A percentile compares a stretch with the other conserved stretches of the same genome.
phyloP scores from a whole-genome alignment of 2,329 filamentous ascomycete species.

The Phialophora verrucosa region DNA sequence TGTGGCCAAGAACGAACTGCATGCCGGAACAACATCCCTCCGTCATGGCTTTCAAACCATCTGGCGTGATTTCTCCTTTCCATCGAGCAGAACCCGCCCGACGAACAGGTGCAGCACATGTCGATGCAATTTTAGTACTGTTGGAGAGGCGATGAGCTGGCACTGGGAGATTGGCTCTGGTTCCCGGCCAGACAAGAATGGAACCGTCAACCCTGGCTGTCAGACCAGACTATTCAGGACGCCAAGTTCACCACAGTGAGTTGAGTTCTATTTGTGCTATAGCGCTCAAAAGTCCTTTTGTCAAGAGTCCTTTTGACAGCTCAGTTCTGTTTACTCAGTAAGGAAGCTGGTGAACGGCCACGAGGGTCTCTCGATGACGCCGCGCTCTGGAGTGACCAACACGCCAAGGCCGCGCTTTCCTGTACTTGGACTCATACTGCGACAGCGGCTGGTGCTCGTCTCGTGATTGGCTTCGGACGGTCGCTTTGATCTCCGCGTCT shows the following conservation, averaged over 20 bases:
- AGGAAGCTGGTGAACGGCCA: neutral
- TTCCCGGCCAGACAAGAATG: neutral
- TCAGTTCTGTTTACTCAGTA: too few relatives aligned
- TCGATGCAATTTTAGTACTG: neutral
- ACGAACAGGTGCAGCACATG: neutral
- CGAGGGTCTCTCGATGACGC: neutral
- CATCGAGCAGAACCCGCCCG: neutral
- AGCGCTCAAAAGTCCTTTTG: neutral
- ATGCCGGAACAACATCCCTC: neutral
- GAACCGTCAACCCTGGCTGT: neutral
- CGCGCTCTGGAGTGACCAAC: neutral
- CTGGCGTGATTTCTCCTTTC: neutral
- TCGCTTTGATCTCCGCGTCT: neutral
- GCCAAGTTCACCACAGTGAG: neutral
- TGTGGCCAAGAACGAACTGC: neutral
- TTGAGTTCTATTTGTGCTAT: neutral
- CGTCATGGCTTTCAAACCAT: neutral
- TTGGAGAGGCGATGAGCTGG: neutral
- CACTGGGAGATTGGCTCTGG: neutral
- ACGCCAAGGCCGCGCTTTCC: constrained; percentile 5
- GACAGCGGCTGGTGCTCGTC: neutral
- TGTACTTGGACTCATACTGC: constrained; percentile 1
- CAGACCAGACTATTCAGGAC: neutral
- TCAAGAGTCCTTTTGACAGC: neutral
- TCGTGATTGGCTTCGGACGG: constrained; percentile 5